Evolutionary conservation across 2,329 filamentous ascomycete genomes (phyloP), one percentile per base, ranked within the genome.

Genomic region (Apiospora malaysiana): DNA sequence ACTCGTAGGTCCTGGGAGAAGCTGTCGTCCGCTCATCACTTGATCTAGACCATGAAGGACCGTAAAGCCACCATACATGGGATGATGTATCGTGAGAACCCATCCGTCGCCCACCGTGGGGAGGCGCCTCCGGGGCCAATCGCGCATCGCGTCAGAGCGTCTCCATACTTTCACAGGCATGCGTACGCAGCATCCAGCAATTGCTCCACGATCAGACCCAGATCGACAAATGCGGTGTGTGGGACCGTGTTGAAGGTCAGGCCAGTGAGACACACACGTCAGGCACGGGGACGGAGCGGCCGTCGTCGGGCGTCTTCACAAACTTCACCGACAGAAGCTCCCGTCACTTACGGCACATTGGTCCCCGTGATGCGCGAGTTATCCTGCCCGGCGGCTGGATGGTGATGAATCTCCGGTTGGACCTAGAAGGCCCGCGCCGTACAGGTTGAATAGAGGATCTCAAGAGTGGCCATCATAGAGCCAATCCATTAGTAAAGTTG

Each of bases 1-100:
- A n/a, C n/a, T n/a, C n/a, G n/a, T n/a, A n/a, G n/a, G n/a, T n/a
- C n/a, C n/a, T 12, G 27, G 18, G 18, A 12, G 27, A n/a, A 59
- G 18, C 16, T 18, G 16, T 16, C 6, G 23, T 5, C 71, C 70
- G 1, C 46, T 4, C 23, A 75, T 76, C 0, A 66, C 69, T 9
- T 56, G 46, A 3, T 71, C 23, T 0, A 77, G 67, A 5, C 66
- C 66, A 5, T 75, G 67, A 47, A 72, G 10, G 79, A 76, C n/a
- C n/a, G n/a, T n/a, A n/a, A n/a, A n/a, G n/a, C n/a, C n/a, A n/a
- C n/a, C n/a, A n/a, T n/a, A n/a, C n/a, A n/a, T n/a, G n/a, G n/a
- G n/a, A n/a, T n/a, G n/a, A n/a, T n/a, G 47, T 81, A 76, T 74
- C 1, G 78, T 79, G 18, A 59, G 32, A 21, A 59, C 18, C 27